Evolutionary conservation across 2,329 filamentous ascomycete genomes (phyloP), one percentile per base, ranked within the genome.

Genomic region (Chalaropsis ovoidea): DNA sequence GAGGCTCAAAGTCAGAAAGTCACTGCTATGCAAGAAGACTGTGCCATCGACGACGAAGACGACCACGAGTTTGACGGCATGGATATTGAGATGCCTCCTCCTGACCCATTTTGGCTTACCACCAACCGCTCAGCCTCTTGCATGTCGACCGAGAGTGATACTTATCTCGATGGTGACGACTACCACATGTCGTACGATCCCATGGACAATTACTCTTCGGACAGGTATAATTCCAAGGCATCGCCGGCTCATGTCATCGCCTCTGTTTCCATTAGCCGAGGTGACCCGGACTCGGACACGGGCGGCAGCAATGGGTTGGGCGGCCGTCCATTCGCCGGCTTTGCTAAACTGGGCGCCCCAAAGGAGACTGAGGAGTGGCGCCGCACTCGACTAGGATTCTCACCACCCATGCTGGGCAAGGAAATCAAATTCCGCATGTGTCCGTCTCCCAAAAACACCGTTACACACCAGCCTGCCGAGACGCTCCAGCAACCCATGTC

Each of bases 401-500:
- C 85, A 68, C 93, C 93, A 49, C 93, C 93, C 10, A 95, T 97
- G 91, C 83, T 96, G 11, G 93, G 93, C 65, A 77, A 80, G 66
- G 88, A 95, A 70, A 82, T 97, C 65, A 79, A 81, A 31, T 95
- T 96, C 73, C 89, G 90, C 42, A 83, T 82, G 73, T 96, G 90
- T 73, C 80, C 82, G 10, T 96, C 92, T 31, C 93, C 93, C 5
- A 87, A 93, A 74, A 83, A 86, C 65, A 95, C 91, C 17, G 41
- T 64, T 22, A 62, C 49, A 17, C 61, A 62, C 15, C 31, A 13
- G 7, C 56, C 64, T 35, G 24, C 42, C 49, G 39, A 61, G 31
- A 45, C 61, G 15, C 24, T 10, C 15, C 54, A 22, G 6, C 27
- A 35, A 31, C 31, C n/a, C 2, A n/a, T 19, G n/a, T 39, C 54